These are phyloP conservation scores for Trichoderma erinaceum DNA, from an alignment of 495 filamentous ascomycete genomes.

Conservation along the genomic window DNA sequence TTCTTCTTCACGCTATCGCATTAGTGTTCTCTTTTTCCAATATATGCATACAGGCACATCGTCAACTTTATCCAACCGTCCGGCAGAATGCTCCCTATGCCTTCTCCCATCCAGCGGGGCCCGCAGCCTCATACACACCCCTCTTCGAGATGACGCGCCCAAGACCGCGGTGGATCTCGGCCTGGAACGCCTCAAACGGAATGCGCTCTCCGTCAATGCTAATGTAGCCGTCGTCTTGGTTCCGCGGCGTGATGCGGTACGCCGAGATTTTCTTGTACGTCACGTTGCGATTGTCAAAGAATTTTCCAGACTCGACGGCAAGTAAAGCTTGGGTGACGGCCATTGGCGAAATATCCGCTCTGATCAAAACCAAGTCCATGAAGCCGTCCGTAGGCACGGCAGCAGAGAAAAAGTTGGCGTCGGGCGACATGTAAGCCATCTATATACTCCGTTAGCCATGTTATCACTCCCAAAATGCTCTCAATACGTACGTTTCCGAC, in stretches of 20 bases:
- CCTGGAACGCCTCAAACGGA: constrained; percentile 84
- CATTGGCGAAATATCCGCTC: constrained; percentile 62
- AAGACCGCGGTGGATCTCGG: constrained; percentile 76
- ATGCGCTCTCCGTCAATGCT: constrained; percentile 89
- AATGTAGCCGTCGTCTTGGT: constrained; percentile 68
- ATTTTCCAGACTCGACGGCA: constrained; percentile 60
- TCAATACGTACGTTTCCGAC: constrained; percentile 64
- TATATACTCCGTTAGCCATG: constrained; percentile 23
- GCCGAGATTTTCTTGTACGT: constrained; percentile 73
- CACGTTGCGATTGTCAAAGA: constrained; percentile 75
- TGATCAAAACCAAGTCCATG: constrained; percentile 76
- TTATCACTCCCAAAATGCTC: not conserved
- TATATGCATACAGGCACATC: not conserved
- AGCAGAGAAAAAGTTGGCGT: constrained; percentile 82
- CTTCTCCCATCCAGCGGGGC: constrained; percentile 43
- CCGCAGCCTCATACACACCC: constrained; percentile 67
- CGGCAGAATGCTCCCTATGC: constrained; percentile 19
- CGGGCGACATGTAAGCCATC: constrained; percentile 87
- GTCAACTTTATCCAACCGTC: constrained; percentile 16
- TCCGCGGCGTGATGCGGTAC: constrained; percentile 74
- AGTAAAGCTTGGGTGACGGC: constrained; percentile 60
- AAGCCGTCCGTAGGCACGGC: constrained; percentile 78
- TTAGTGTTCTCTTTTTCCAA: not conserved
- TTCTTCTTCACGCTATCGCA: not conserved
- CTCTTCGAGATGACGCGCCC: constrained; percentile 76